phyloP scores from a whole-genome alignment of 306 rosid genomes.

The Amphicarpaea edgeworthii region DNA sequence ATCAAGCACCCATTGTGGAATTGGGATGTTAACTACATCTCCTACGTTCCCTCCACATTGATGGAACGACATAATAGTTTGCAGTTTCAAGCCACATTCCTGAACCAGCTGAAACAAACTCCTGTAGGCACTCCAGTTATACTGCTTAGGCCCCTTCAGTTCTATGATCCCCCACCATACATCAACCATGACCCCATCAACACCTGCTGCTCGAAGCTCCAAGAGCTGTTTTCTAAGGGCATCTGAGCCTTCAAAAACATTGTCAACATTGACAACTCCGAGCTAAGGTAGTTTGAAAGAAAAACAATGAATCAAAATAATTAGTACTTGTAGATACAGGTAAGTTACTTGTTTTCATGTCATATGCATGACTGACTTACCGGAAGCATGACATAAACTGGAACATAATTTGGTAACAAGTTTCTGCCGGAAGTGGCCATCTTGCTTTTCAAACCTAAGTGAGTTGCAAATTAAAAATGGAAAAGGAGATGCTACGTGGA shows the following conservation, averaged over 20 bases:
- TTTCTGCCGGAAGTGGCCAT: slow-evolving; percentile 46
- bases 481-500: slow-evolving; percentile 10
- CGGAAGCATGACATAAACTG: slow-evolving; percentile 85
- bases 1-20: slow-evolving; percentile 76
- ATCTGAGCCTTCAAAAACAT: slow-evolving; percentile 64
- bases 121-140: slow-evolving; percentile 76
- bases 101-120: slow-evolving; percentile 71
- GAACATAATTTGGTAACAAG: slow-evolving; percentile 78
- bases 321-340: background rate
- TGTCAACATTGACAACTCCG: slow-evolving; percentile 62
- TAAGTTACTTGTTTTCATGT: background rate
- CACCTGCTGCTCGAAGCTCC: slow-evolving; percentile 61
- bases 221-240: slow-evolving; percentile 57
- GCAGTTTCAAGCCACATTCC: slow-evolving; percentile 71
- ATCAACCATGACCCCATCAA: slow-evolving; percentile 92
- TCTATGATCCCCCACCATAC: slow-evolving; percentile 97
- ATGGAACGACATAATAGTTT: slow-evolving; percentile 87
- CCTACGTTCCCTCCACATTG: slow-evolving; percentile 94
- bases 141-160: slow-evolving; percentile 68
- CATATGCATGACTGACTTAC: slow-evolving; percentile 57
- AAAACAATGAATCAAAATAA: background rate
- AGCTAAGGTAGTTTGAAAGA: slow-evolving; percentile 52
- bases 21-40: slow-evolving; percentile 73
- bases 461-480: slow-evolving; percentile 1
- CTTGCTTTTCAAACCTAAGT: background rate